phyloP scores from a whole-genome alignment of 345 rosid species.

The Eucalyptus regnans region DNA sequence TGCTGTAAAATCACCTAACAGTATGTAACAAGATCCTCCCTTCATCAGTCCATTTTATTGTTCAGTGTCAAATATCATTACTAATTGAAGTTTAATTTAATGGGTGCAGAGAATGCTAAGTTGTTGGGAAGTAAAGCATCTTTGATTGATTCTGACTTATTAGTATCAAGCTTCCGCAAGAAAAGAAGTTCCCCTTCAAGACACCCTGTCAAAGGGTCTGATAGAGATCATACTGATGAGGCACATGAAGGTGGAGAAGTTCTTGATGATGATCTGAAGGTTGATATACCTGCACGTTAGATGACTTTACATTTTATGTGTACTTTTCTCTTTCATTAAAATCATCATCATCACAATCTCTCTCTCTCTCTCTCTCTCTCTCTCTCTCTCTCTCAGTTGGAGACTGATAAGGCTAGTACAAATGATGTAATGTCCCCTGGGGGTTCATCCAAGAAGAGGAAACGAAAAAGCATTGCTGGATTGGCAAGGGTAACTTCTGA shows the following conservation, averaged over 20 bases:
- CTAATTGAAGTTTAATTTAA: background rate
- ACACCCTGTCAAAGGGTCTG: conserved; percentile 28
- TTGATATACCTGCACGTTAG: conserved; percentile 11
- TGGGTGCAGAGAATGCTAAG: conserved; percentile 8
- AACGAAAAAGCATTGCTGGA: conserved; percentile 63
- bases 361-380: background rate
- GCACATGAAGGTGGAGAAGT: conserved; percentile 33
- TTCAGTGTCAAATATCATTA: conserved; percentile 17
- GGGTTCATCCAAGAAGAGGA: conserved; percentile 58
- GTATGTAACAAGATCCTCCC: conserved; percentile 15
- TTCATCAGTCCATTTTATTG: background rate
- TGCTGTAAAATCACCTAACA: conserved; percentile 36
- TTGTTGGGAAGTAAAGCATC: conserved; percentile 25
- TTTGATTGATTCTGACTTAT: conserved; percentile 12
- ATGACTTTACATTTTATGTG: background rate
- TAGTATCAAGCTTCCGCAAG: conserved; percentile 24
- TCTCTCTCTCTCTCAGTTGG: conserved; percentile 14
- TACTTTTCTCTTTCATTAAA: background rate
- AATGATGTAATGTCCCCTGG: conserved; percentile 30
- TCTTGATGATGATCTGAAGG: conserved; percentile 43
- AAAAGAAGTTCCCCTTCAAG: conserved; percentile 24
- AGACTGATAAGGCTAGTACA: conserved; percentile 18
- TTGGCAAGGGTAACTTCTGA: conserved; percentile 49
- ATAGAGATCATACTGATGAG: conserved; percentile 17
- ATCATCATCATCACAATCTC: background rate